Evolutionary conservation across 768 basidiomycete genomes (phyloP), one percentile per base, ranked within the genome.

Genomic region (Rhizopogon vesiculosus): DNA sequence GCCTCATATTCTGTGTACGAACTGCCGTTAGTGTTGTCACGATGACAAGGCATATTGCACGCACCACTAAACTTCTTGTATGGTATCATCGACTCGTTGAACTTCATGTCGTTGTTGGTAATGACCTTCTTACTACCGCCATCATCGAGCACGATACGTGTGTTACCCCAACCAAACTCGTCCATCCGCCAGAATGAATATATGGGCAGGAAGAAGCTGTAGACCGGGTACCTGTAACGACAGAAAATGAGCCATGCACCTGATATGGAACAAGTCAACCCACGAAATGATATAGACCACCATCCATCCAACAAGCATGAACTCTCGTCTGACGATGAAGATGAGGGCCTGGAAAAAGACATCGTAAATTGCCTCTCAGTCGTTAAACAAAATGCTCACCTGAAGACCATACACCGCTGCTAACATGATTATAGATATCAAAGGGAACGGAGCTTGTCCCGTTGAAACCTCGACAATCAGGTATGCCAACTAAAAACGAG

Each of bases 171-270:
- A 66, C 80, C 78, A 68, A 86, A 87, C 63, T 87, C 85, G 61
- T 86, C 86, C 84, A 86, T 85, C 60, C 80, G 79, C 85, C 85
- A 87, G 78, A 87, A 87, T 5, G 85, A 85, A 66, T 87, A 87
- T 13, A 87, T 55, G 5, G 85, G 85, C 10, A 87, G 68, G 74
- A 86, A 80, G 74, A 87, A 81, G 57, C 80, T 82, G 74, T 84
- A 87, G 52, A 87, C 61, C 4, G 85, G 85, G 64, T 84, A 85
- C 7, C 85, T 86, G 57, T 3, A 53, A 49, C 6, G 19, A 49
- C 35, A 43, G 6, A 18, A 53, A 16, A 33, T 61, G 42, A 51
- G 54, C 54, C 41, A 53, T 38, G 22, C 2, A 56, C n/a, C 15
- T 42, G 39, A 54, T 38, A 38, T 3, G 18, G 35, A 7, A 4